These are phyloP conservation scores for Fomes fomentarius DNA, from an alignment of 1,284 basidiomycete genomes.

Conservation along the genomic window DNA sequence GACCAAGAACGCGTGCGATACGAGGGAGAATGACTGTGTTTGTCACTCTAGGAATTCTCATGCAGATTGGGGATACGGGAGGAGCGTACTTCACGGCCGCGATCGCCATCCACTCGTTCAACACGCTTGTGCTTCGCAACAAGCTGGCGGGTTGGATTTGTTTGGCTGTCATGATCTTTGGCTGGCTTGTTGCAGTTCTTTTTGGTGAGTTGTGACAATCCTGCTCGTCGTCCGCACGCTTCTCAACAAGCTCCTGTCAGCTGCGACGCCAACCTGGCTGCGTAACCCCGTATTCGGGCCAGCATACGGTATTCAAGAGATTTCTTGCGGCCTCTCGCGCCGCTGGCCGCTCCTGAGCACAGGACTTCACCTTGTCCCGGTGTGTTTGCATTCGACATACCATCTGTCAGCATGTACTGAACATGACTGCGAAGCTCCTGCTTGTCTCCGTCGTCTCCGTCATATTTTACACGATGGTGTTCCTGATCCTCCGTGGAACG, in stretches of 20 bases:
- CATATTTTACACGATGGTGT: slow-evolving; percentile 60
- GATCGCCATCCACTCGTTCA: slow-evolving; percentile 72
- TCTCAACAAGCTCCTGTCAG: too few relatives aligned
- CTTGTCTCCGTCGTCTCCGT: slow-evolving; percentile 55
- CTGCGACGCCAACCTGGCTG: slow-evolving; percentile 44
- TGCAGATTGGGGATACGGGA: slow-evolving; percentile 63
- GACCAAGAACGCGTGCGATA: neutral
- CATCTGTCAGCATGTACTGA: neutral
- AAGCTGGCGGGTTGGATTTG: slow-evolving; percentile 55
- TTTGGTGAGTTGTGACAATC: too few relatives aligned
- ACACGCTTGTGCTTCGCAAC: slow-evolving; percentile 59
- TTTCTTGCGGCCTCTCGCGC: slow-evolving; percentile 54
- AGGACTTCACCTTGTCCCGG: slow-evolving; percentile 62
- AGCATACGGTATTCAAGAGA: slow-evolving; percentile 54
- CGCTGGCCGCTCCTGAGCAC: slow-evolving; percentile 48
- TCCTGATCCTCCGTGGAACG: slow-evolving; percentile 58
- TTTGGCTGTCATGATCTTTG: slow-evolving; percentile 44
- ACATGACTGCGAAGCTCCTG: slow-evolving; percentile 48
- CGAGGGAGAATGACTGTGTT: neutral
- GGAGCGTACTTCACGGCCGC: slow-evolving; percentile 66
- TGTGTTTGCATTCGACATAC: slow-evolving; percentile 30
- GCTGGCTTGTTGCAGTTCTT: slow-evolving; percentile 54
- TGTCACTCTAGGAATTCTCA: slow-evolving; percentile 41
- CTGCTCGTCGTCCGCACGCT: too few relatives aligned
- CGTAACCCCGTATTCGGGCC: slow-evolving; percentile 30